Evolutionary conservation across 257 asterid genomes (phyloP).

Genomic region (Misopates orontium): DNA sequence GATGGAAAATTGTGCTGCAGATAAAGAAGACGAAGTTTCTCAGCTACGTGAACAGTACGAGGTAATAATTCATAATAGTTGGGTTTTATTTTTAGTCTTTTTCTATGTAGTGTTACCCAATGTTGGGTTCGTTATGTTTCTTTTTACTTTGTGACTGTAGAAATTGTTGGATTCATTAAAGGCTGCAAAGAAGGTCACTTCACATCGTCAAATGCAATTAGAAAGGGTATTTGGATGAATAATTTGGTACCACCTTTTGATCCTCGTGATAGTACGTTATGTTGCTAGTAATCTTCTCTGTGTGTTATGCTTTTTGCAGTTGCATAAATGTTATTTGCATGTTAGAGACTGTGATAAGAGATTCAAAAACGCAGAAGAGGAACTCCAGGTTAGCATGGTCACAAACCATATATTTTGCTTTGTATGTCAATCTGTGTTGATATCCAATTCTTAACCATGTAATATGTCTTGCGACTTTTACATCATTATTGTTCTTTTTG

Average conservation of each 20-base stretch:
- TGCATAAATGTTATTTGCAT: constrained; percentile 62
- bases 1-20: constrained; percentile 56
- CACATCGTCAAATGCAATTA: constrained; percentile 58
- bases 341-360: constrained; percentile 62
- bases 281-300: constrained; percentile 19
- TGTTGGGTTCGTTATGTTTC: constrained; percentile 14
- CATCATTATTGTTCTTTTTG: neutral
- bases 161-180: constrained; percentile 66
- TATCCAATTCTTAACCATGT: no score
- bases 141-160: constrained; percentile 38
- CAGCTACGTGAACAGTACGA: constrained; percentile 59
- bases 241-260: constrained; percentile 5
- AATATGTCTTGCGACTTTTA: neutral
- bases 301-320: constrained; percentile 42
- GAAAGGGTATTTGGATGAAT: constrained; percentile 51
- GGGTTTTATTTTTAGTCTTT: constrained; percentile 21
- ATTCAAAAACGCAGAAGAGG: constrained; percentile 64
- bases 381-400: constrained; percentile 62
- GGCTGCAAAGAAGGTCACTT: constrained; percentile 53
- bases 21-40: constrained; percentile 47
- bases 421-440: no score
- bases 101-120: constrained; percentile 9
- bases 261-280: constrained; percentile 13
- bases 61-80: constrained; percentile 40
- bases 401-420: neutral